Evolutionary conservation across 2,329 filamentous ascomycete genomes (phyloP), one percentile per base, ranked within the genome.

Genomic region (Paecilomyces fulvus): DNA sequence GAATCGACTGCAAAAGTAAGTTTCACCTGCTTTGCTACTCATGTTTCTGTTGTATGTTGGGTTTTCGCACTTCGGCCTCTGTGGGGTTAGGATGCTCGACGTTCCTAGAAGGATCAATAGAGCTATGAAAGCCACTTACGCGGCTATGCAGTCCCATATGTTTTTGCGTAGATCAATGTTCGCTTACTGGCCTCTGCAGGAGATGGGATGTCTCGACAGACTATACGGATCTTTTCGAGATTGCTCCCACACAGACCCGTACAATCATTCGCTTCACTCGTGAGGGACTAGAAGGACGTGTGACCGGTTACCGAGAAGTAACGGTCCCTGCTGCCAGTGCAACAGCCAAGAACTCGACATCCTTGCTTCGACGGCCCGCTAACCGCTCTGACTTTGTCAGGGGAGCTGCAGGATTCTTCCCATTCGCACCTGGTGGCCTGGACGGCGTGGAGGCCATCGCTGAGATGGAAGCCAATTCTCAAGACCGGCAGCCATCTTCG

Each of bases 261-360:
- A 97, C 92, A n/a, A 87, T 96, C 63, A 96, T 90, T 28, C 86
- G 94, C 30, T 99, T 99, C 71, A 88, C 86, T 49, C 83, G 94
- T 55, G 90, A 96, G 73, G 94, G 94, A 5, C 80, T 97, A 12
- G 91, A 97, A 73, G 94, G 94, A 21, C 83, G 88, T 54, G 92
- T 99, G 23, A 95, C 90, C 8, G 92, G 92, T 53, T 97, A 99
- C 73, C 88, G 87, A 68, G 94, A 96, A 70, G 89, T 97, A 53
- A 96, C 94, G 0, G 85, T 97, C 8, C 90, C 92, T 4, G 90
- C 90, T 31, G 89, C 86, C 65, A 95, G 88, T 65, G 90, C 89
- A 14, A 96, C 89, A 14, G 92, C 91, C 51, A 99, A 96, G 75
- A 96, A 95, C 68, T 96, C 91, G 2, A 97, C 92, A 0, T 96